Percentiles rank a stretch among this genome's conserved stretches.
phyloP scores from a whole-genome alignment of 176 grass and related monocot genomes.

The Elymus sibiricus region DNA sequence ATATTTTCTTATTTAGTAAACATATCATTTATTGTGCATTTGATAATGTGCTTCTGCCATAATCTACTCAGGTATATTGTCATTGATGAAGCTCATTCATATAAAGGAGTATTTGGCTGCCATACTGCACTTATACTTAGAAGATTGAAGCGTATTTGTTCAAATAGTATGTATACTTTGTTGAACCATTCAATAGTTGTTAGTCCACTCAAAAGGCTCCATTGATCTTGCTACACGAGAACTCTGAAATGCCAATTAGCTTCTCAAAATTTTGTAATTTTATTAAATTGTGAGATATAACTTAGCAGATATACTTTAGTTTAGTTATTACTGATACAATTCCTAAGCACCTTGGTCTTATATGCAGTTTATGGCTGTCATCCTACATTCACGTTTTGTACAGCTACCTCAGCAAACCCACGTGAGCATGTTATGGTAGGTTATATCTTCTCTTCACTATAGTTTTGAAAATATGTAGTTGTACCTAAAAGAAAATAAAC shows the following conservation, averaged over 20 bases:
- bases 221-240: background rate
- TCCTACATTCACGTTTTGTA: conserved; percentile 91
- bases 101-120: conserved; percentile 97
- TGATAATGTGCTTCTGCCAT: conserved; percentile 1
- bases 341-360: conserved; percentile 1
- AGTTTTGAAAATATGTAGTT: background rate
- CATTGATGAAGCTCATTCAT: conserved; percentile 96
- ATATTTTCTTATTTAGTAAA: background rate
- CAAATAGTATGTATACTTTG: conserved; percentile 51
- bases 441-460: conserved; percentile 6
- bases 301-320: conserved; percentile 1
- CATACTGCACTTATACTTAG: conserved; percentile 89
- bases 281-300: conserved; percentile 7
- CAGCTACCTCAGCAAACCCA: conserved; percentile 92
- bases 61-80: conserved; percentile 79
- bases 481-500: background rate
- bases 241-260: background rate
- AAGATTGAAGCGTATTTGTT: conserved; percentile 91
- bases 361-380: conserved; percentile 73
- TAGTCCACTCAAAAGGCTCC: conserved; percentile 14
- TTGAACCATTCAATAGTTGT: conserved; percentile 14
- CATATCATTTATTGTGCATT: background rate
- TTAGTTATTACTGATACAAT: conserved; percentile 26
- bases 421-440: conserved; percentile 94
- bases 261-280: background rate